These are phyloP conservation scores for Lavandula angustifolia DNA, from an alignment of 257 asterid species.

Conservation along the genomic window DNA sequence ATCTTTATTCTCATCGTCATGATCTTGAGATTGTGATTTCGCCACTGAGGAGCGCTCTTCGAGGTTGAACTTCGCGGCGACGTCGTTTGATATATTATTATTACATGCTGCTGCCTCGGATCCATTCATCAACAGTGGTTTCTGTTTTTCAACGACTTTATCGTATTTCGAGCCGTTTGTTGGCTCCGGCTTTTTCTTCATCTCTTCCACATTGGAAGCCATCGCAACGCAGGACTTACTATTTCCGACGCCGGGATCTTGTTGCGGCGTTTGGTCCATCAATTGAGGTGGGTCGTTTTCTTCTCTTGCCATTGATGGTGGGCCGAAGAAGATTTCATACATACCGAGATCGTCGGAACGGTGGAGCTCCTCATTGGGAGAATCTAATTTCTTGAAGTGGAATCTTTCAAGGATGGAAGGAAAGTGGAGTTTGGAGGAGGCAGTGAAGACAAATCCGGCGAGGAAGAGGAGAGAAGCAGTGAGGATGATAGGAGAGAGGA, in stretches of 20 bases:
- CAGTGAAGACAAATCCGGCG: conserved; percentile 25
- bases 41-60: conserved; percentile 16
- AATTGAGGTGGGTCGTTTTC: conserved; percentile 26
- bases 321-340: conserved; percentile 49
- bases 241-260: not conserved
- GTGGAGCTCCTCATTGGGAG: conserved; percentile 18
- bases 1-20: too few species aligned
- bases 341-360: conserved; percentile 48
- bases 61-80: conserved; percentile 9
- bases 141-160: conserved; percentile 30
- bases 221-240: not conserved
- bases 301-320: conserved; percentile 24
- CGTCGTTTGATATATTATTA: not conserved
- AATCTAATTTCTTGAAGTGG: conserved; percentile 19
- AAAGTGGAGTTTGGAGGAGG: conserved; percentile 12
- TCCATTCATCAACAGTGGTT: conserved; percentile 36
- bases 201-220: conserved; percentile 35
- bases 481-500: conserved; percentile 72
- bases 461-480: conserved; percentile 57
- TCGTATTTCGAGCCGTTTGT: conserved; percentile 27
- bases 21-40: conserved; percentile 36
- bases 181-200: conserved; percentile 32
- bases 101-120: conserved; percentile 35
- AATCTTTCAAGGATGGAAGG: conserved; percentile 20
- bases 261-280: conserved; percentile 7